Conservation (phyloP, 352 stramenopile species). For the Phytophthora cactorum region DNA sequence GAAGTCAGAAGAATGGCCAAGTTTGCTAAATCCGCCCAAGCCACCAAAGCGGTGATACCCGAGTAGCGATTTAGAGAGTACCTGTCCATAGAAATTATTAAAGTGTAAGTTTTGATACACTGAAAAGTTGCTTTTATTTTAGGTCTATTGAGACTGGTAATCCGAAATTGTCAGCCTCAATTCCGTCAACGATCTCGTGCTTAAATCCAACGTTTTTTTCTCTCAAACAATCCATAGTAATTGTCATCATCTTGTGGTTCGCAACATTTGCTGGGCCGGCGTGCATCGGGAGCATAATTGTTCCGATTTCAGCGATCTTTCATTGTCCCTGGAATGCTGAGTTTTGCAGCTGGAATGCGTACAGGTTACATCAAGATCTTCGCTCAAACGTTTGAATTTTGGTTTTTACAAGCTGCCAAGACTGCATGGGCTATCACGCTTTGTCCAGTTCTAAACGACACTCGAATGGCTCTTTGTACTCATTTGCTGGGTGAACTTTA, state of each 20-base stretch:
- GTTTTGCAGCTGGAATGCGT: background rate
- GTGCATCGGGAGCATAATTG: background rate
- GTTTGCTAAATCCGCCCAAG: background rate
- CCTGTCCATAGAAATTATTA: background rate
- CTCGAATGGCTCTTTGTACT: background rate
- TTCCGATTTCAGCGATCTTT: background rate
- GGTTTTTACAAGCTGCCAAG: background rate
- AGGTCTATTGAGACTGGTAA: no score
- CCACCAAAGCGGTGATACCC: background rate
- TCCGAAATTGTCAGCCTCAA: background rate
- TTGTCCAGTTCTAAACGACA: background rate
- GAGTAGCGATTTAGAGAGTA: slow-evolving; percentile 2
- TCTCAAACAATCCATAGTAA: no score
- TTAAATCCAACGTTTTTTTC: no score
- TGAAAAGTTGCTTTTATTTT: no score
- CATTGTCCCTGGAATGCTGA: background rate
- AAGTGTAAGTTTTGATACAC: no score
- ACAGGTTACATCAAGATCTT: background rate
- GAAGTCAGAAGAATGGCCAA: slow-evolving; percentile 3
- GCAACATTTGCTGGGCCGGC: background rate
- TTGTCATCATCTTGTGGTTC: background rate
- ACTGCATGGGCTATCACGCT: background rate
- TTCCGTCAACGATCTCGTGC: background rate
- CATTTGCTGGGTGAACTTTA: background rate
- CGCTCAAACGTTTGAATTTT: background rate